Percentiles rank a stretch among this genome's conserved stretches.
These are phyloP conservation scores for Thraustochytrium striatum DNA, from an alignment of 352 stramenopile genomes.

Conservation along the genomic window DNA sequence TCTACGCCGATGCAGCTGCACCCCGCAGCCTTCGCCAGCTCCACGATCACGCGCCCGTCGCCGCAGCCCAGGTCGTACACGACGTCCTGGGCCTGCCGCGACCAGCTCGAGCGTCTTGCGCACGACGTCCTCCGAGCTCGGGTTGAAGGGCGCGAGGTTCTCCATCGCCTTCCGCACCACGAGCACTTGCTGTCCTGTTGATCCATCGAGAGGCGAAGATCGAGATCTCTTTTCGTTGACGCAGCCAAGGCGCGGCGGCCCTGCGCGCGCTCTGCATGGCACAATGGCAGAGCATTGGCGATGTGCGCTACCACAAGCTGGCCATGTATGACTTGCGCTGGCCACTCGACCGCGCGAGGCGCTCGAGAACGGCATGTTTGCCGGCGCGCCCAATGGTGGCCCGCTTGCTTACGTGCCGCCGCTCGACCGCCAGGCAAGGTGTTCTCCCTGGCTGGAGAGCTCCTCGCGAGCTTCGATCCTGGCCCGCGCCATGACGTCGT, in stretches of 20 bases:
- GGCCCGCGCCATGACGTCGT: too few relatives aligned
- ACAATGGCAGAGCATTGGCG: neutral
- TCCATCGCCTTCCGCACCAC: neutral
- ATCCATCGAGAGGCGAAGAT: neutral
- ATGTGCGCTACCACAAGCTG: neutral
- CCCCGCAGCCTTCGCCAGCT: neutral
- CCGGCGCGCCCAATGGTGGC: too few relatives aligned
- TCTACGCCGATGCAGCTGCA: slow-evolving; percentile 33
- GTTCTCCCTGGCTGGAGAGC: too few relatives aligned
- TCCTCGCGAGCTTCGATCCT: too few relatives aligned
- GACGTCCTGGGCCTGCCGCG: neutral
- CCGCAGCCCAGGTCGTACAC: slow-evolving; percentile 40
- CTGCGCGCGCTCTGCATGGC: neutral
- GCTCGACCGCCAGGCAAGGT: too few relatives aligned
- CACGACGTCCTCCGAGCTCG: slow-evolving; percentile 12
- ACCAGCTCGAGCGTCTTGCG: slow-evolving; percentile 3
- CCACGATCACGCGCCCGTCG: neutral
- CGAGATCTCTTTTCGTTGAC: too few relatives aligned
- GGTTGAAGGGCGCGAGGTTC: slow-evolving; percentile 43
- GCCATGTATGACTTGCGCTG: too few relatives aligned
- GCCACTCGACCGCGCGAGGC: too few relatives aligned
- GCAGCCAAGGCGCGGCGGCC: neutral
- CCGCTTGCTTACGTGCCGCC: too few relatives aligned
- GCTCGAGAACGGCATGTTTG: too few relatives aligned
- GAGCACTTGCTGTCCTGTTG: neutral